Evolutionary conservation across 768 basidiomycete species (phyloP), one percentile per base, ranked within the genome.

Genomic region (Panellus pusillus): DNA sequence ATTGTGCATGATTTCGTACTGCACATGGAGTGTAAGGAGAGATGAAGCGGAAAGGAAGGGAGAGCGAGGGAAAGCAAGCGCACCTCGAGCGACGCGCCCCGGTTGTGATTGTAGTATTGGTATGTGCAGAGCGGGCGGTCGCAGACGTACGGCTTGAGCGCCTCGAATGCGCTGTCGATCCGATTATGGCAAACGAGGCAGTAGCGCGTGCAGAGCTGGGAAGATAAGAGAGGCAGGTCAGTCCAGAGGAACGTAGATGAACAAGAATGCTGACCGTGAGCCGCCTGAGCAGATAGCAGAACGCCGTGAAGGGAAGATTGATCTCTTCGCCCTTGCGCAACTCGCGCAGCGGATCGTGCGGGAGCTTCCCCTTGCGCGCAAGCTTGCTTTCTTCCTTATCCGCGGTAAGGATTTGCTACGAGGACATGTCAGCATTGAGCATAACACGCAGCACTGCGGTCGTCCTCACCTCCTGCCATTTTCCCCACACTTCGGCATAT

Each of bases 131-230:
- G 74, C 48, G 78, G 78, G 5, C 75, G 76, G 50, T 79, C 76
- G 64, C 87, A 90, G 20, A 90, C 86, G 62, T 87, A 89, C 1
- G 88, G 88, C 64, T 87, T 86, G 54, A 89, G 76, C 1, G 82
- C 79, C 57, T 82, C 81, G 53, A 78, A 80, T 37, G 79, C 73
- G 9, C 70, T 72, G 9, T 72, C 61, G 28, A 86, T 71, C 55
- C 75, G 78, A 58, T 79, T 79, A 61, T 87, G 86, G 67, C 88
- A 89, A n/a, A 87, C 83, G n/a, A 86, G 74, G 60, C 88, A 90
- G 66, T 81, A 87, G 18, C 80, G 74, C 0, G 83, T 80, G 60
- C 85, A 89, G 18, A 89, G 73, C 83, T 87, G 28, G 5, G 12
- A 39, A 11, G 9, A 27, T 8, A 6, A 41, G 47, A 27, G 53